phyloP scores from a whole-genome alignment of 2,329 filamentous ascomycete genomes.

The Plectosphaerella cucumerina region DNA sequence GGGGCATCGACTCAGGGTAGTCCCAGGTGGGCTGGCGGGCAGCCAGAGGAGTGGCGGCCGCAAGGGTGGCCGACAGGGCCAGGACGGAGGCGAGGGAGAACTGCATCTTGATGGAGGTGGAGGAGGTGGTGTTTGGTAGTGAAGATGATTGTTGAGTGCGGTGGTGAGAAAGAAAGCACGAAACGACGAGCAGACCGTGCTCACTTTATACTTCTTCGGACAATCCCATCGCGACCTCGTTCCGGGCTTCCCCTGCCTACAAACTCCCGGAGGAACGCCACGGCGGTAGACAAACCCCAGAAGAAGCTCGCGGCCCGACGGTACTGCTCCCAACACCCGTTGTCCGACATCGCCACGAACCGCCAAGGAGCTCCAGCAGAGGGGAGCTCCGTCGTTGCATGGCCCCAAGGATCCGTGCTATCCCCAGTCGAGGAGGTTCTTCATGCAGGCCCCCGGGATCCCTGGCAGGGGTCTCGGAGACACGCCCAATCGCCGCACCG shows the following conservation, averaged over 20 bases:
- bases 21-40: constrained; percentile 15
- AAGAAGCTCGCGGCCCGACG: background rate
- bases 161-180: background rate
- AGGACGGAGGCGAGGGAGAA: constrained; percentile 17
- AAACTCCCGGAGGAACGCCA: background rate
- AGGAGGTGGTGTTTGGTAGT: background rate
- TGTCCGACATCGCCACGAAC: background rate
- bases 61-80: constrained; percentile 22
- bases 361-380: background rate
- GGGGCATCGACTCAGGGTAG: constrained; percentile 23
- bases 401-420: background rate
- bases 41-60: constrained; percentile 11
- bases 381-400: background rate
- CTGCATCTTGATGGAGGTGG: constrained; percentile 20
- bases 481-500: background rate
- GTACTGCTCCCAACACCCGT: too few relatives aligned
- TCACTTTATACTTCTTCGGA: background rate
- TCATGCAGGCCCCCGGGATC: background rate
- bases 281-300: background rate
- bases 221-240: background rate
- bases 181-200: background rate
- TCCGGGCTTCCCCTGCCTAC: background rate
- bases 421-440: background rate
- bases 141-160: background rate
- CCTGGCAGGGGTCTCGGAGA: background rate